Evolutionary conservation across 805 yeast genomes (phyloP), one percentile per base, ranked within the genome.

Genomic region (Komagataella pastoris): DNA sequence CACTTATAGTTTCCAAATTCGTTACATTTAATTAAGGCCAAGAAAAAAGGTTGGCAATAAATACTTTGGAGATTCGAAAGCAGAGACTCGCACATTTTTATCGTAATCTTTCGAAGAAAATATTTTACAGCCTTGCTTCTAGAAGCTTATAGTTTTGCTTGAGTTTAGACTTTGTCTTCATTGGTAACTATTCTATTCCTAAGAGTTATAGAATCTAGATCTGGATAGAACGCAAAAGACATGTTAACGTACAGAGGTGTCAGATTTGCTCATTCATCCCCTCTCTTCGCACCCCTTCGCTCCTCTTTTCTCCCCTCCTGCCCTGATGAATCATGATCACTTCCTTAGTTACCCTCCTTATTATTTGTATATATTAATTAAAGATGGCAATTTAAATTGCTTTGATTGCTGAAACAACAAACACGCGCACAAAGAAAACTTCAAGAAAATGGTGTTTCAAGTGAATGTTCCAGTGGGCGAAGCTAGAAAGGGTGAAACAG

Each of bases 401-500:
- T 8, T 30, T 30, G 40, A 30, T 30, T 30, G 40, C 40, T 30
- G 40, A 30, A 1, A 30, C 40, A 21, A 21, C 40, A 30, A 30
- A 30, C 40, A 30, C 14, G 14, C 40, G 12, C 8, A 30, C 40
- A 44, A 44, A 17, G 6, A 44, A 44, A 17, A 44, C 47, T 10
- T 19, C 19, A 17, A n/a, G 23, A 10, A 6, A 10, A 64, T 64
- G 68, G 61, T 58, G 4, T 63, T 63, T 52, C 65, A 63, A 56
- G 66, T 67, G 17, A 72, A 72, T 55, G 85, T 81, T 12, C 79
- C 80, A 21, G 86, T 83, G 44, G 90, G 88, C 23, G 80, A 80
- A 60, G 85, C 87, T 48, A 76, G 76, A 57, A 75, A 76, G 17
- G 88, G 88, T 55, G 93, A 86, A 67, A 84, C 93, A 40, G 91